These are phyloP conservation scores for Trichoderma parareesei DNA, from an alignment of 495 filamentous ascomycete species.

Conservation along the genomic window DNA sequence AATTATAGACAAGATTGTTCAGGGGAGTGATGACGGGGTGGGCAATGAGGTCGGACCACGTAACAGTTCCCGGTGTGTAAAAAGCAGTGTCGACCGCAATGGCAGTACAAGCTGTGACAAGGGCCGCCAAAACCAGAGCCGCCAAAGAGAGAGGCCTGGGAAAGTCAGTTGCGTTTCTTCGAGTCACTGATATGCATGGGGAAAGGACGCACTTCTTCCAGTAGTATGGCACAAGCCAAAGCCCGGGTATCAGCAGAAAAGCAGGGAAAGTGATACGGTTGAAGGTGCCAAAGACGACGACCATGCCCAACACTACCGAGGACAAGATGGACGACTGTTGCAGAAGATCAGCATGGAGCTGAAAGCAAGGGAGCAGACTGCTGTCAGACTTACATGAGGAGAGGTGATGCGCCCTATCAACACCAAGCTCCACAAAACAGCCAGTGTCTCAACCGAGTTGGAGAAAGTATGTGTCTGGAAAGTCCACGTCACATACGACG, in stretches of 20 bases:
- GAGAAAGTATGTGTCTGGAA: conserved; percentile 98
- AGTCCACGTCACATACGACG: conserved; percentile 97
- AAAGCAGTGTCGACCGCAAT: conserved; percentile 77
- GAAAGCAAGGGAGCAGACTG: not conserved
- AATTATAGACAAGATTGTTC: conserved; percentile 89
- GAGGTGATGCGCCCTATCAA: conserved; percentile 76
- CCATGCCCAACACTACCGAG: conserved; percentile 65
- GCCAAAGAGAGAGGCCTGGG: conserved; percentile 60
- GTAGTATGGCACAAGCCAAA: conserved; percentile 80
- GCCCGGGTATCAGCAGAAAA: conserved; percentile 71
- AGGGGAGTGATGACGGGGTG: conserved; percentile 75
- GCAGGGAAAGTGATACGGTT: conserved; percentile 97
- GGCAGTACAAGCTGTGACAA: conserved; percentile 58
- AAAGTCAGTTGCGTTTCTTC: conserved; percentile 18
- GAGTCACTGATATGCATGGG: not conserved
- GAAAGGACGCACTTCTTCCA: conserved; percentile 51
- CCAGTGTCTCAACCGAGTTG: conserved; percentile 89
- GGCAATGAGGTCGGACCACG: conserved; percentile 45
- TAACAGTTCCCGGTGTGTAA: conserved; percentile 53
- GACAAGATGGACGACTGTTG: conserved; percentile 67
- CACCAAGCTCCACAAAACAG: conserved; percentile 85
- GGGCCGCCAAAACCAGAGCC: conserved; percentile 49
- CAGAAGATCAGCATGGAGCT: conserved; percentile 26
- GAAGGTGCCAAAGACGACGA: conserved; percentile 79
- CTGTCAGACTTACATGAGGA: conserved; percentile 52